phyloP scores from a whole-genome alignment of 495 filamentous ascomycete species.

The Tricharina praecox region DNA sequence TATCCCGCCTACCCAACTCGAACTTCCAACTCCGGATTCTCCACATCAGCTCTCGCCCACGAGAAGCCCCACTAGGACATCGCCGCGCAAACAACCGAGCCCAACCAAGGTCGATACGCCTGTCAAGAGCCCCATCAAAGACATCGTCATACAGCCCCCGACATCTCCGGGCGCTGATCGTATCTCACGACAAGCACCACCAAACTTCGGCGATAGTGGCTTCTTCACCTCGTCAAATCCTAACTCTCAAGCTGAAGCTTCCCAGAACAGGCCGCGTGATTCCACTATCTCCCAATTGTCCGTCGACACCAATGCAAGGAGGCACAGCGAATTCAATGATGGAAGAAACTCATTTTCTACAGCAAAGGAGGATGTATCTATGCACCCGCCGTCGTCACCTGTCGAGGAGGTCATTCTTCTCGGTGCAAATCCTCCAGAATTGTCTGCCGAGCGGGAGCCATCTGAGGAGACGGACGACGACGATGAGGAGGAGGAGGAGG shows the following conservation, averaged over 20 bases:
- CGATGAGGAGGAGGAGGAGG: not conserved
- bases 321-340: constrained; percentile 18
- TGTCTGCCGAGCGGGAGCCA: too few species aligned
- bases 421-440: not conserved
- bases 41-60: not conserved
- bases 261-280: constrained; percentile 1
- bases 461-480: too few species aligned
- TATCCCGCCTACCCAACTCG: not conserved
- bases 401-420: not conserved
- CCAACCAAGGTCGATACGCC: not conserved
- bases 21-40: not conserved
- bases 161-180: not conserved
- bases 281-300: not conserved
- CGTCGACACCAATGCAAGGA: not conserved
- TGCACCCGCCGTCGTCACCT: constrained; percentile 1
- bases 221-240: constrained; percentile 8
- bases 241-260: constrained; percentile 5
- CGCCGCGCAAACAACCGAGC: constrained; percentile 1
- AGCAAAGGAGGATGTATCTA: constrained; percentile 40
- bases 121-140: not conserved
- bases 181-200: not conserved
- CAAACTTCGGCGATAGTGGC: constrained; percentile 7
- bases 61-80: constrained; percentile 4
- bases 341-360: constrained; percentile 49
- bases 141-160: not conserved